phyloP scores from a whole-genome alignment of 75 land plant genomes.

The Azolla pinnata region DNA sequence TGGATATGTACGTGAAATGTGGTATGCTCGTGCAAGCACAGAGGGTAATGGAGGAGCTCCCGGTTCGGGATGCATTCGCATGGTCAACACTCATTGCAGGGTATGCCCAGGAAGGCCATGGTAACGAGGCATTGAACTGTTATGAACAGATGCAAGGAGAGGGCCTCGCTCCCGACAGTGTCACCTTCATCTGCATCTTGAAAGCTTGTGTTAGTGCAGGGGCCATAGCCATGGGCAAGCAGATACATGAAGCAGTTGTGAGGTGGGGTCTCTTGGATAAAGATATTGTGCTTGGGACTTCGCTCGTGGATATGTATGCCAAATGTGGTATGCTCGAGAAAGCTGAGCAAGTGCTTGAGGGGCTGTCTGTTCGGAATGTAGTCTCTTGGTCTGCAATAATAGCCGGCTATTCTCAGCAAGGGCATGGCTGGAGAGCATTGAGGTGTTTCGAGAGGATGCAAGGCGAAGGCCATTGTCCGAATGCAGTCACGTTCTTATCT shows the following conservation, averaged over 20 bases:
- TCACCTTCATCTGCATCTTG: slow-evolving; percentile 51
- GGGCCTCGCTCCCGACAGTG: slow-evolving; percentile 41
- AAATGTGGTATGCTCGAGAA: slow-evolving; percentile 43
- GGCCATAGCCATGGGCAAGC: slow-evolving; percentile 31
- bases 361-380: not conserved
- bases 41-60: slow-evolving; percentile 35
- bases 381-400: slow-evolving; percentile 1
- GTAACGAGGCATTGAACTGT: slow-evolving; percentile 34
- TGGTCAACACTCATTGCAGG: slow-evolving; percentile 65
- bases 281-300: slow-evolving; percentile 50
- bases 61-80: slow-evolving; percentile 23
- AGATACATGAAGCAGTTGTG: slow-evolving; percentile 42
- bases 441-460: no score
- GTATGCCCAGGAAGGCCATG: slow-evolving; percentile 29
- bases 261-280: slow-evolving; percentile 37
- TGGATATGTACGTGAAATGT: slow-evolving; percentile 42
- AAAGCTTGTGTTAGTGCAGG: slow-evolving; percentile 42
- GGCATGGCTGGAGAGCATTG: no score
- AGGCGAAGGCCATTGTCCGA: no score
- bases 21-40: slow-evolving; percentile 31
- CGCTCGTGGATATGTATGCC: slow-evolving; percentile 51
- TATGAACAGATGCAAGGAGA: slow-evolving; percentile 44
- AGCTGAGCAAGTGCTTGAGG: slow-evolving; percentile 35
- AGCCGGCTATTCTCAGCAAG: not conserved
- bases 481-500: no score